Evolutionary conservation across 2,329 filamentous ascomycete species (phyloP).

Genomic region (Ceratocystis cacaofunesta): DNA sequence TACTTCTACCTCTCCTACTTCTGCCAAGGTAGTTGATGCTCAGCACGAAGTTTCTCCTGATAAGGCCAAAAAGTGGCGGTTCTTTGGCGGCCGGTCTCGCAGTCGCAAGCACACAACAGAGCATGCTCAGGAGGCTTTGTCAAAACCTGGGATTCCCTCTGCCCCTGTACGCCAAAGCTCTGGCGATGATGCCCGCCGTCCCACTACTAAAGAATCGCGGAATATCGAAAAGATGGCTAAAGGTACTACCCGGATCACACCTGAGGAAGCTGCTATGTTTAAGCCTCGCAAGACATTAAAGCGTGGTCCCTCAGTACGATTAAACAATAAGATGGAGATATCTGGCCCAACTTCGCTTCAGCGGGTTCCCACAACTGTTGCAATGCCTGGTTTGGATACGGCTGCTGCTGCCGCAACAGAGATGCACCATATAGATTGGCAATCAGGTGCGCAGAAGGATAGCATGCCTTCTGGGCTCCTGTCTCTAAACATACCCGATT

Average conservation of each 20-base stretch:
- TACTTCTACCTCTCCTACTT: not conserved
- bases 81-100: constrained; percentile 17
- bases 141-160: not conserved
- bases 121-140: not conserved
- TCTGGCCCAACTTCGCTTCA: constrained; percentile 8
- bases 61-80: constrained; percentile 17
- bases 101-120: constrained; percentile 7
- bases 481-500: constrained; percentile 64
- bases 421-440: not conserved
- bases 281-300: constrained; percentile 11
- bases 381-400: constrained; percentile 6
- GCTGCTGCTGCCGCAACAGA: not conserved
- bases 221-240: not conserved
- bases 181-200: not conserved
- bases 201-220: not conserved
- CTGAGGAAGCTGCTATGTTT: constrained; percentile 15
- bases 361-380: not conserved
- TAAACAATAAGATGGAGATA: not conserved
- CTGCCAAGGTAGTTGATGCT: not conserved
- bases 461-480: constrained; percentile 32
- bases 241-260: not conserved
- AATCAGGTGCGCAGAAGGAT: constrained; percentile 16
- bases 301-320: constrained; percentile 1
- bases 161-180: not conserved
- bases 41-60: constrained; percentile 11